A percentile compares a stretch with the other conserved stretches of the same genome.
Conservation (phyloP, 768 basidiomycete species). For the Daedaleopsis nitida region DNA sequence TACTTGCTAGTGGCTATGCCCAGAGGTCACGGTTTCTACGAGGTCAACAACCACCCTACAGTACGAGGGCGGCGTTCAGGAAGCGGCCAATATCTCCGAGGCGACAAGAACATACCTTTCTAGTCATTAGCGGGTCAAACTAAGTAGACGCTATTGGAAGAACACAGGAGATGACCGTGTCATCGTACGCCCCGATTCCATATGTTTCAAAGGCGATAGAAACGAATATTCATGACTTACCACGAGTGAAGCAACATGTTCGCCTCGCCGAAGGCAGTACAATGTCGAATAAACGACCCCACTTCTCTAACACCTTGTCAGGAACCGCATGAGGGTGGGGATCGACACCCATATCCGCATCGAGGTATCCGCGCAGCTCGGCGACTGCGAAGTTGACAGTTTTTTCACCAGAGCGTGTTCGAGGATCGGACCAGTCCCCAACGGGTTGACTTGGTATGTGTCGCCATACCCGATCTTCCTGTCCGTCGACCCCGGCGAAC, state of each 20-base stretch:
- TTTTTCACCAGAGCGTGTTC: conserved; percentile 25
- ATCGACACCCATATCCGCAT: conserved; percentile 25
- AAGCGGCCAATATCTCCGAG: no score
- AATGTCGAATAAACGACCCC: conserved; percentile 82
- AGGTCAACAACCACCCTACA: no score
- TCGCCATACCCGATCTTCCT: conserved; percentile 41
- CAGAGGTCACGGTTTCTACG: no score
- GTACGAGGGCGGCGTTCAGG: no score
- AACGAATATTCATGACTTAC: conserved; percentile 36
- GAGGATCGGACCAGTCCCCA: conserved; percentile 44
- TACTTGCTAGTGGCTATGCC: no score
- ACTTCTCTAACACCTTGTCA: conserved; percentile 65
- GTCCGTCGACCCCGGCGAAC: conserved; percentile 35
- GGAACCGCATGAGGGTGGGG: conserved; percentile 44
- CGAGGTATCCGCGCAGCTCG: conserved; percentile 45
- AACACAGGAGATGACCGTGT: no score
- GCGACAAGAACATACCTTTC: no score
- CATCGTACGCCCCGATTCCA: no score
- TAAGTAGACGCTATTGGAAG: no score
- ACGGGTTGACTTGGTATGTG: conserved; percentile 52
- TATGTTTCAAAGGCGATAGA: background rate
- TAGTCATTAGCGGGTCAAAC: no score
- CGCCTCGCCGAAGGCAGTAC: conserved; percentile 61
- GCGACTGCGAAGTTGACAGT: conserved; percentile 10
- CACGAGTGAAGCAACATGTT: conserved; percentile 82